Evolutionary conservation across 2,329 filamentous ascomycete species (phyloP), one percentile per base, ranked within the genome.

Genomic region (Diaporthe vaccinii): DNA sequence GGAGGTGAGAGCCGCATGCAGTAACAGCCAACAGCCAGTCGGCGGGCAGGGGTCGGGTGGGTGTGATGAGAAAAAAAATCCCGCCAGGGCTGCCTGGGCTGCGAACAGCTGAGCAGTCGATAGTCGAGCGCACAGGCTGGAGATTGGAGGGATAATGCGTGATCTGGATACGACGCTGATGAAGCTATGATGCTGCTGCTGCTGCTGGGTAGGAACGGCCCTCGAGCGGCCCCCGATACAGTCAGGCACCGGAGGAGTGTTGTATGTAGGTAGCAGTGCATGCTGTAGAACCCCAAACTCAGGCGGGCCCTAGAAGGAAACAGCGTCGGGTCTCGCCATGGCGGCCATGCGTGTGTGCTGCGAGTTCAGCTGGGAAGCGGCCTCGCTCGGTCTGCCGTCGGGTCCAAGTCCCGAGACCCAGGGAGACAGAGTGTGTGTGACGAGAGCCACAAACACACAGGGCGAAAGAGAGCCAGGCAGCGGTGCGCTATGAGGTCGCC

Each of bases 91-190:
- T 59, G 73, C 57, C 75, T 34, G 31, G 34, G 67, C 39, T 59
- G 59, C 9, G 58, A 20, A 17, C 31, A 46, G 61, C 28, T 55
- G 59, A 41, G 58, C 31, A 72, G 58, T 39, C 71, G 71, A 53
- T 55, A 65, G 71, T 53, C 58, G 59, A 65, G 58, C 70, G 49
- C 70, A 62, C 58, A 53, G 70, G 70, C 61, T 55, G 49, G 61
- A 17, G 28, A 44, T 59, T 58, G 69, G 67, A 74, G 36, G 67
- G 59, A 72, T 68, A 65, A 67, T 72, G 68, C 72, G 53, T 61
- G 72, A 76, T 74, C 75, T 76, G 59, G 22, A 76, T 76, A 76
- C 75, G 75, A 76, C 75, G 72, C 70, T 72, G 67, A 55, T 72
- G 67, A 55, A 69, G 65, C 65, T n/a, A 20, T 39, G 28, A 22